Evolutionary conservation across 768 basidiomycete genomes (phyloP).

Genomic region (Podaxis rugospora): DNA sequence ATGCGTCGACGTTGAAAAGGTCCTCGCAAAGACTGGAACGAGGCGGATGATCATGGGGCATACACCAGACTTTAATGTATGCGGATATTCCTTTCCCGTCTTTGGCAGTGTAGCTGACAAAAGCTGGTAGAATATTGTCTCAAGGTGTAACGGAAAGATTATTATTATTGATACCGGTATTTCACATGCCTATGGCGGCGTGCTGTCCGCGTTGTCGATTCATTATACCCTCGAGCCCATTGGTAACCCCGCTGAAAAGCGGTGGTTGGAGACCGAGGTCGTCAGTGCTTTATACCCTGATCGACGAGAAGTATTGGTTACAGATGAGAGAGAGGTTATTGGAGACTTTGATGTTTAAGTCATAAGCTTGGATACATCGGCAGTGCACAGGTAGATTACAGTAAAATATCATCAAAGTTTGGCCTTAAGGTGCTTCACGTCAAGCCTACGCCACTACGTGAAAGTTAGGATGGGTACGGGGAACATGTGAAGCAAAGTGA

Average conservation of each 20-base stretch:
- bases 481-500: not conserved
- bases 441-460: slow-evolving; percentile 33
- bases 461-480: not conserved
- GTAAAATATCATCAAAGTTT: slow-evolving; percentile 20
- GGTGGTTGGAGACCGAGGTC: slow-evolving; percentile 61
- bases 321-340: slow-evolving; percentile 41
- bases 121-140: slow-evolving; percentile 59
- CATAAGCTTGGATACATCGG: slow-evolving; percentile 4
- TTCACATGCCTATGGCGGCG: slow-evolving; percentile 93
- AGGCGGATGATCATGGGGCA: slow-evolving; percentile 94
- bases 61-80: slow-evolving; percentile 81
- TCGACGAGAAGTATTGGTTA: slow-evolving; percentile 44
- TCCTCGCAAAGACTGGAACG: slow-evolving; percentile 73
- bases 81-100: slow-evolving; percentile 12
- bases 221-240: slow-evolving; percentile 76
- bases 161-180: slow-evolving; percentile 99
- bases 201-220: slow-evolving; percentile 82
- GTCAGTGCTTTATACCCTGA: slow-evolving; percentile 63
- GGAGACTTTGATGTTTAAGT: slow-evolving; percentile 25
- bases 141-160: slow-evolving; percentile 86
- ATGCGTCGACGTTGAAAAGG: slow-evolving; percentile 68
- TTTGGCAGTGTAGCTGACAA: not conserved
- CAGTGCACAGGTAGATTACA: slow-evolving; percentile 21
- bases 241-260: slow-evolving; percentile 28
- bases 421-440: slow-evolving; percentile 27